A percentile compares a stretch with the other conserved stretches of the same genome.
These are phyloP conservation scores for Pleurotus giganteus DNA, from an alignment of 768 basidiomycete species.

Conservation along the genomic window DNA sequence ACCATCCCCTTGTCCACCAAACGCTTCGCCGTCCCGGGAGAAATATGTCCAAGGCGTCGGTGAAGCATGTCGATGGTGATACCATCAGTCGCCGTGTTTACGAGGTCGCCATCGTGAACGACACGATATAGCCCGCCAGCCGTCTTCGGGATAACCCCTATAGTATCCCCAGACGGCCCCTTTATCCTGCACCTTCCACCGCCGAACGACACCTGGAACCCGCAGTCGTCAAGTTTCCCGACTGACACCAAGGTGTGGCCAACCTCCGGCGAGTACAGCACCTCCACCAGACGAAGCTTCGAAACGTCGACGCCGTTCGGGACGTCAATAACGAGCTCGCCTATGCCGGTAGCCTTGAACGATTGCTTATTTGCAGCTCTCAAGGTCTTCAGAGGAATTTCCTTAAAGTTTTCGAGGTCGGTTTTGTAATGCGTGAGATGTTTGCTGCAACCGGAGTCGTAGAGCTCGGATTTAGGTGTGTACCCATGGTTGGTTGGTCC, in stretches of 20 bases:
- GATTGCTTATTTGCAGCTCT: conserved; percentile 21
- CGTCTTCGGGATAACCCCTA: conserved; percentile 22
- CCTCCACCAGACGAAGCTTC: conserved; percentile 16
- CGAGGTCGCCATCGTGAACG: conserved; percentile 17
- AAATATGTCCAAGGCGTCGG: conserved; percentile 31
- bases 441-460: conserved; percentile 11
- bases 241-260: too few species aligned
- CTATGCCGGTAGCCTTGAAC: conserved; percentile 19
- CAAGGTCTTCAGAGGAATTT: conserved; percentile 17
- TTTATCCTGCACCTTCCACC: conserved; percentile 25
- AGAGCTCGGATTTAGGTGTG: neutral
- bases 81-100: conserved; percentile 13
- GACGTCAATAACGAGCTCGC: conserved; percentile 20
- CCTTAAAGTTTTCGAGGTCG: conserved; percentile 18
- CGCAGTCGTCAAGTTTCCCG: conserved; percentile 30
- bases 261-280: conserved; percentile 30
- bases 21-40: conserved; percentile 16
- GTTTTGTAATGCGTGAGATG: conserved; percentile 20
- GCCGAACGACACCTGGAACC: conserved; percentile 24
- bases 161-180: conserved; percentile 14
- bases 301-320: conserved; percentile 17
- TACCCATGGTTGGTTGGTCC: neutral
- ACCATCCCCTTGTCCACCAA: conserved; percentile 27
- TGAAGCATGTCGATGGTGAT: conserved; percentile 31
- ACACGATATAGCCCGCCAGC: conserved; percentile 23